Conservation (phyloP, 2,329 filamentous ascomycete species). For the Capronia coronata region DNA sequence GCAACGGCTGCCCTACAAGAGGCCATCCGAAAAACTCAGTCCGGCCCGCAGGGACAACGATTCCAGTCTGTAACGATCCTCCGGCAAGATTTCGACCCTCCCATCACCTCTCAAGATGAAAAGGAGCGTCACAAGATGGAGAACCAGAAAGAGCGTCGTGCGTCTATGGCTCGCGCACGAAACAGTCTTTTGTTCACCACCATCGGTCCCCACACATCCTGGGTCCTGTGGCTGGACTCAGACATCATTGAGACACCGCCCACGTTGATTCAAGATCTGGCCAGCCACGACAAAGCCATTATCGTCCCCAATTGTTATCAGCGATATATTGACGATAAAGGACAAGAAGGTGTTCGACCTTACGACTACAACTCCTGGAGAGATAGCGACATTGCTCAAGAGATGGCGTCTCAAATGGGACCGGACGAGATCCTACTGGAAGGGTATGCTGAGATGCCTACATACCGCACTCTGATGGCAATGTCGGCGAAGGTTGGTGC, state of each 20-base stretch:
- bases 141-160: conserved; percentile 78
- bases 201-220: conserved; percentile 79
- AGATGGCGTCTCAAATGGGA: conserved; percentile 71
- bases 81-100: conserved; percentile 86
- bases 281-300: conserved; percentile 77
- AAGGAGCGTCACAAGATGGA: conserved; percentile 83
- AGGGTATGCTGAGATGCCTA: conserved; percentile 87
- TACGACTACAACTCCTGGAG: conserved; percentile 99
- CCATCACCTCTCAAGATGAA: conserved; percentile 74
- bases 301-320: conserved; percentile 96
- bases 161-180: conserved; percentile 86
- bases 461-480: conserved; percentile 86
- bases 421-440: conserved; percentile 89
- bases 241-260: conserved; percentile 86
- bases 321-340: conserved; percentile 67
- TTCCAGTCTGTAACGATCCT: conserved; percentile 94
- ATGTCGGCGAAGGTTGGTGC: conserved; percentile 59
- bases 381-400: conserved; percentile 72
- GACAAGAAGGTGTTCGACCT: conserved; percentile 65
- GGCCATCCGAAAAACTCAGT: conserved; percentile 78
- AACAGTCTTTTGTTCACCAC: conserved; percentile 96
- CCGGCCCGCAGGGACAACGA: conserved; percentile 68
- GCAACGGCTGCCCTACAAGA: conserved; percentile 78
- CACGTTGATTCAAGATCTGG: conserved; percentile 83
- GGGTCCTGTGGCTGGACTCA: conserved; percentile 93